phyloP scores from a whole-genome alignment of 371 early-diverging fungal species.

The Mortierella sp. region DNA sequence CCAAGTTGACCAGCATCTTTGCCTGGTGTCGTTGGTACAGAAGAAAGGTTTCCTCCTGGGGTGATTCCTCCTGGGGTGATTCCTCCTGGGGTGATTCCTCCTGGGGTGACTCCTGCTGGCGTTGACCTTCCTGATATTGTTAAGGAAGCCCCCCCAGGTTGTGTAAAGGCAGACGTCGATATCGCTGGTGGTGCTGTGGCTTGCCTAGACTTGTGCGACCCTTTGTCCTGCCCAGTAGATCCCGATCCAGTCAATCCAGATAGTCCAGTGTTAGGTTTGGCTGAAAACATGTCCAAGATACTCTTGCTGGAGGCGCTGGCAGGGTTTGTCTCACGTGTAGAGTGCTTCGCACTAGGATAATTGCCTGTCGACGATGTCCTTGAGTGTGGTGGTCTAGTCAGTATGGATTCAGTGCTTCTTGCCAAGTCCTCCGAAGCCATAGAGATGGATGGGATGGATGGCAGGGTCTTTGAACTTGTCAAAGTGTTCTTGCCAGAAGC shows the following conservation, averaged over 20 bases:
- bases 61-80: not conserved
- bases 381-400: slow-evolving; percentile 7
- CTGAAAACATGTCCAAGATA: slow-evolving; percentile 65
- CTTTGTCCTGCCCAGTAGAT: slow-evolving; percentile 5
- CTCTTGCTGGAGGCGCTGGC: slow-evolving; percentile 28
- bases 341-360: not conserved
- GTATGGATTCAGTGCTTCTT: not conserved
- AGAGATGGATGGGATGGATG: slow-evolving; percentile 8
- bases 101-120: not conserved
- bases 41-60: not conserved
- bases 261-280: slow-evolving; percentile 15
- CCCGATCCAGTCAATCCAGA: not conserved
- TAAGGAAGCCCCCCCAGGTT: not conserved
- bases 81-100: not conserved
- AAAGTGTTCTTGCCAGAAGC: slow-evolving; percentile 7
- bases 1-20: slow-evolving; percentile 3
- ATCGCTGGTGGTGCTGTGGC: slow-evolving; percentile 18
- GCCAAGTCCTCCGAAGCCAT: not conserved
- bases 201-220: slow-evolving; percentile 3
- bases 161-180: not conserved
- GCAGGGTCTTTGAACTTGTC: not conserved
- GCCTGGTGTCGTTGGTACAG: slow-evolving; percentile 24
- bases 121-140: slow-evolving; percentile 3
- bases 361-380: slow-evolving; percentile 35
- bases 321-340: slow-evolving; percentile 18